Base-by-base conservation (phyloP, 768 basidiomycete genomes). In the Peribolospora baueri region DNA sequence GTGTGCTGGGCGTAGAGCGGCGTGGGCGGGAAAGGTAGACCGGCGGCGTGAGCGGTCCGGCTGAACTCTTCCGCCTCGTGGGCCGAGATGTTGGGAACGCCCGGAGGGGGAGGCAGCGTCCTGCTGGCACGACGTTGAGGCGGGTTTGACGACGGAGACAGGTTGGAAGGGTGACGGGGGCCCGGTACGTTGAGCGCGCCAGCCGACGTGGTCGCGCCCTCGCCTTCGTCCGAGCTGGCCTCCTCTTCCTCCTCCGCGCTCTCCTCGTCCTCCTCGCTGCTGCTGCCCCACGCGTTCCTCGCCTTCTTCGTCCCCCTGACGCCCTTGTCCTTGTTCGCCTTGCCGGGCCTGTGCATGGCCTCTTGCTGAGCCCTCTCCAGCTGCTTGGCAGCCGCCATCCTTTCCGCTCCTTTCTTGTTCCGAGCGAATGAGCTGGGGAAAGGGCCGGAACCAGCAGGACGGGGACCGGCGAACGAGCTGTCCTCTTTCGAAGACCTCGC, bases 391-490 rank as follows among this genome's bases (percentile, higher is more conserved):
- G 82, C 84, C 6, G 83, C 82, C 61, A 82, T 81, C 53, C 91
- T 75, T 64, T 95, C 81, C 25, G 78, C 77, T 45, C 86, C 86
- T 59, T 80, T 77, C 62, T 76, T 82, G 13, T 82, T 84, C 2
- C 80, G 80, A 0, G 86, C 83, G 65, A 95, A 95, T 3, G 90
- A 87, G 0, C 87, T 90, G 53, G 77, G 78, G 69, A 75, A 82
- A 54, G 76, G 75, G 1, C 68, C 53, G 7, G 57, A 54, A 13
- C 56, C 62, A 14, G 61, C 61, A 36, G 59, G 52, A 7, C 56
- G 54, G 36, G 66, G 60, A 13, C 61, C 47, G 5, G 57, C 54
- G 42, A 10, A 9, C 0, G 42, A 25, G 6, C 42, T 0, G 43
- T 37, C n/a, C 36, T 37, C 37, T 14, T 25, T 25, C 25, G 25